Conservation (phyloP, 768 basidiomycete species). For the Hortiboletus campestris region DNA sequence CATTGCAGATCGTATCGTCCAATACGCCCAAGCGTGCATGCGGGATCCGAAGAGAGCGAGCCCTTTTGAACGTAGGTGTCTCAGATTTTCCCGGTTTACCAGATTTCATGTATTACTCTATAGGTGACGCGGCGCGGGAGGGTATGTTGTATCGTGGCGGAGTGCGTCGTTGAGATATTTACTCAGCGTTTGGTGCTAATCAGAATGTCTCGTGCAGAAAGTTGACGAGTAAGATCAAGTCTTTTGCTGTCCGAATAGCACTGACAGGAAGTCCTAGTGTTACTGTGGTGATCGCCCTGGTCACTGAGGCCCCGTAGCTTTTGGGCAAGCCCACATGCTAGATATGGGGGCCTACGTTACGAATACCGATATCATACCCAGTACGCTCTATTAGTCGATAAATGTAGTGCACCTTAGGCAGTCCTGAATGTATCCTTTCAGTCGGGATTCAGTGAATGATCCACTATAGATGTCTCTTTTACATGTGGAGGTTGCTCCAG, state of each 20-base stretch:
- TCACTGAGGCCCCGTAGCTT: conserved; percentile 55
- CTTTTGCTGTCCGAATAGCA: not conserved
- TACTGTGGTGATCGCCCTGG: conserved; percentile 66
- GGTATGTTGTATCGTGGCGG: conserved; percentile 69
- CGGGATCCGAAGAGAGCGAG: conserved; percentile 57
- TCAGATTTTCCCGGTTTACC: not conserved
- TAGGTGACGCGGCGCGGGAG: conserved; percentile 64
- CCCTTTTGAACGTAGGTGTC: conserved; percentile 68
- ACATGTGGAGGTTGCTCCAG: not conserved
- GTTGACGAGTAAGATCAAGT: conserved; percentile 63
- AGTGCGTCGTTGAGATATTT: conserved; percentile 45
- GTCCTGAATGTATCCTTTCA: not conserved
- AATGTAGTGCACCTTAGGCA: not conserved
- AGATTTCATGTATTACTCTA: conserved; percentile 3
- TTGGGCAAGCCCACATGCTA: not conserved
- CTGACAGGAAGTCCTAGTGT: conserved; percentile 45
- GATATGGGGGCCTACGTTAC: not conserved
- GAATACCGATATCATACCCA: not conserved
- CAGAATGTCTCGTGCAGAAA: conserved; percentile 49
- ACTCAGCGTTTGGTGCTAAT: conserved; percentile 6
- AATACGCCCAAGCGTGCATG: conserved; percentile 73
- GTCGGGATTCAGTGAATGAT: not conserved
- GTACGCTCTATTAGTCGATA: not conserved
- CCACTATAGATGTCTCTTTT: not conserved
- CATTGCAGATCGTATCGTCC: conserved; percentile 71